phyloP scores from a whole-genome alignment of 495 filamentous ascomycete genomes.

The Margaritispora aquatica region DNA sequence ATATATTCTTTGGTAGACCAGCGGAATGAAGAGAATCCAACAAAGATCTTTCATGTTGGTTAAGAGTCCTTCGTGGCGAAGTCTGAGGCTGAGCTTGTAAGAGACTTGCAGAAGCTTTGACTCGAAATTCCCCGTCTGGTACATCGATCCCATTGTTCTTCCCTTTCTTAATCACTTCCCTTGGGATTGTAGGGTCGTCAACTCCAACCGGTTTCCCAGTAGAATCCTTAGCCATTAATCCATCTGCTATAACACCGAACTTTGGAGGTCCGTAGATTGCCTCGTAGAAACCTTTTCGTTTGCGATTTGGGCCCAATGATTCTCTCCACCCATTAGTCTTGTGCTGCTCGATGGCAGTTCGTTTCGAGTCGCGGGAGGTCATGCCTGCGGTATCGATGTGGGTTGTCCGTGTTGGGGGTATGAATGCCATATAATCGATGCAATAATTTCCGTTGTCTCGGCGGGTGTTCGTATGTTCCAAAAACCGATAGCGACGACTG shows the following conservation, averaged over 20 bases:
- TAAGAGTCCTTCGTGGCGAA: background rate
- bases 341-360: too few relatives aligned
- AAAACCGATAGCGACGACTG: background rate
- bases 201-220: background rate
- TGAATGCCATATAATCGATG: background rate
- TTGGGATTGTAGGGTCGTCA: too few relatives aligned
- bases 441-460: background rate
- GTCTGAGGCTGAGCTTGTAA: background rate
- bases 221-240: background rate
- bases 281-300: background rate
- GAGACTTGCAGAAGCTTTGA: background rate
- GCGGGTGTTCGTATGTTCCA: background rate
- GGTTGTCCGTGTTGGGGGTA: background rate
- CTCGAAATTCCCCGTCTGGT: background rate
- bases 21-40: background rate
- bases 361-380: background rate
- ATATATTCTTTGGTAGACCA: background rate
- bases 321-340: background rate
- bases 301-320: background rate
- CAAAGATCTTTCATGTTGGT: background rate
- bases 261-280: background rate
- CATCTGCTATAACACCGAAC: background rate
- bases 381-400: too few relatives aligned
- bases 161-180: too few relatives aligned
- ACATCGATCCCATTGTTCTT: background rate